A percentile compares a stretch with the other conserved stretches of the same genome.
Conservation (phyloP, 306 rosid species). For the Begonia masoniana region DNA sequence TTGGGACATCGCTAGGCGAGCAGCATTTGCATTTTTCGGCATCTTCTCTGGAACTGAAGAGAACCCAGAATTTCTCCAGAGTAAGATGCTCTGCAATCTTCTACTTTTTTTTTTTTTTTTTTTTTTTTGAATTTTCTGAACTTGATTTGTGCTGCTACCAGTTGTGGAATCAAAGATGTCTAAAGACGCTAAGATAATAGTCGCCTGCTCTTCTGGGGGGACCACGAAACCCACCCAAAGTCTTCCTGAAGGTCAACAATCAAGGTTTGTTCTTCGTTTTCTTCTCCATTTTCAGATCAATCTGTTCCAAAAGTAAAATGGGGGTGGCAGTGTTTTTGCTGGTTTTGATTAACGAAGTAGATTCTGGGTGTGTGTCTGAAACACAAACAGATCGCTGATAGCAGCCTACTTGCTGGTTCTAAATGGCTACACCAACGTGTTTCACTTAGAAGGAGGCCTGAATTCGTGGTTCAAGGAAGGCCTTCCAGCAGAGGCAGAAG, state of each 20-base stretch:
- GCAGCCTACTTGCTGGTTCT: constrained; percentile 95
- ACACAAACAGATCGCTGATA: constrained; percentile 62
- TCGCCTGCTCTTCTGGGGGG: constrained; percentile 85
- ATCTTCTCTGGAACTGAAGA: constrained; percentile 95
- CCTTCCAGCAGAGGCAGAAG: constrained; percentile 49
- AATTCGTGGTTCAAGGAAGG: constrained; percentile 72
- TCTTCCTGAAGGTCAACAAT: constrained; percentile 95
- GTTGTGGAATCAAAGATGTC: constrained; percentile 64
- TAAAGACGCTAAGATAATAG: constrained; percentile 73
- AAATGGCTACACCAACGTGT: constrained; percentile 71
- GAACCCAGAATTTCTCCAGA: constrained; percentile 71
- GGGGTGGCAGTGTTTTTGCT: neutral
- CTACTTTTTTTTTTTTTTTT: constrained; percentile 1
- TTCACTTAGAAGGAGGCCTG: constrained; percentile 93
- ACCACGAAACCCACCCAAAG: constrained; percentile 88
- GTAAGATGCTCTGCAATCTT: constrained; percentile 21
- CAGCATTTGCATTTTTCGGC: constrained; percentile 96
- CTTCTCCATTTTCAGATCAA: neutral
- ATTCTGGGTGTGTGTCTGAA: constrained; percentile 2
- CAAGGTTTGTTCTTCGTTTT: constrained; percentile 34
- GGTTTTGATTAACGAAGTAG: neutral
- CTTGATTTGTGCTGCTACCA: constrained; percentile 14
- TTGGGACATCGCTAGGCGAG: constrained; percentile 95
- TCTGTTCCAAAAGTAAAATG: too few relatives aligned
- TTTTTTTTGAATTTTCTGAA: constrained; percentile 7